Conservation (phyloP, 768 basidiomycete species). For the Baorangia bicolor region DNA sequence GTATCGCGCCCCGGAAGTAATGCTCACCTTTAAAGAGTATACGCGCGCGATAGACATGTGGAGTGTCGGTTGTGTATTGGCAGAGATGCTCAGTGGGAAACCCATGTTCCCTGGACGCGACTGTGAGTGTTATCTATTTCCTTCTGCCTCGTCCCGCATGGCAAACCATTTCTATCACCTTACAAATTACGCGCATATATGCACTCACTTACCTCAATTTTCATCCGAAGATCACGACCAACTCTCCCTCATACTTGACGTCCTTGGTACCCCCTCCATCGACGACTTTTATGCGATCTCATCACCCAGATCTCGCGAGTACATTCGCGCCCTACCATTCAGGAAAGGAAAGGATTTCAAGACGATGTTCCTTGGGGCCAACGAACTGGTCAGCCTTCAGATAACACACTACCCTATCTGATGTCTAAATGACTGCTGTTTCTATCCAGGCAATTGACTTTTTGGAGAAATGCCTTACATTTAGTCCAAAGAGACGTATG, state of each 20-base stretch:
- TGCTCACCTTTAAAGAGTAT: conserved; percentile 97
- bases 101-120: conserved; percentile 95
- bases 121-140: conserved; percentile 43
- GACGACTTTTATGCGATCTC: conserved; percentile 96
- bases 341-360: conserved; percentile 73
- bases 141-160: no score
- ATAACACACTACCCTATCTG: neutral
- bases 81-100: conserved; percentile 91
- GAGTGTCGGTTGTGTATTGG: conserved; percentile 84
- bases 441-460: conserved; percentile 63
- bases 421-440: neutral
- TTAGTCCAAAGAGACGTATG: conserved; percentile 84
- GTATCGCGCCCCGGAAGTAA: conserved; percentile 98
- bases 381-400: conserved; percentile 47
- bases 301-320: conserved; percentile 75
- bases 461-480: conserved; percentile 77
- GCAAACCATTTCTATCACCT: neutral
- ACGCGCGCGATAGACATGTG: conserved; percentile 85
- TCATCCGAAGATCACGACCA: conserved; percentile 79
- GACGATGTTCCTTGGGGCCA: conserved; percentile 72
- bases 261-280: conserved; percentile 87
- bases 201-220: neutral
- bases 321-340: conserved; percentile 86
- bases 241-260: conserved; percentile 87
- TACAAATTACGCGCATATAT: neutral